Base-by-base conservation (phyloP, 495 filamentous ascomycete species). In the Chaetomidium leptoderma region DNA sequence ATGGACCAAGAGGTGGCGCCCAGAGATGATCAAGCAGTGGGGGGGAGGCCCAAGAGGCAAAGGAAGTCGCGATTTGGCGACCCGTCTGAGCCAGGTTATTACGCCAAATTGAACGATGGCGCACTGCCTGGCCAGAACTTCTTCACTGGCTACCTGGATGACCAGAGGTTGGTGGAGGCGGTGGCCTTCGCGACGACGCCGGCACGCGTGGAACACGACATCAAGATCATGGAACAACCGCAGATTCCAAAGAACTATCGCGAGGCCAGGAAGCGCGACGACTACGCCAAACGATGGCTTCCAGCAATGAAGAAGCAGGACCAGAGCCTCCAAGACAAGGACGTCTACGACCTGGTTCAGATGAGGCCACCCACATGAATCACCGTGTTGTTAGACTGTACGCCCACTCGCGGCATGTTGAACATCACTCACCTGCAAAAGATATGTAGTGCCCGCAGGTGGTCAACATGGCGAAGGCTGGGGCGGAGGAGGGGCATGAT, bases 161-260 rank as follows among this genome's bases (percentile, higher is more conserved):
- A 39, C 6, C 36, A 1, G 7, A 6, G 14, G 2, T 16, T n/a
- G 7, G 14, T 6, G 2, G 14, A n/a, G 7, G 4, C n/a, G 4
- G 16, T 39, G 13, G 16, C 16, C 14, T 4, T 39, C 0, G 36
- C 17, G 14, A n/a, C n/a, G 4, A 2, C n/a, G 21, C 39, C 17
- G 11, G 5, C 17, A 43, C 23, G 17, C 6, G n/a, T 23, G 2
- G 30, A 49, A 21, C 46, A 49, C 7, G 29, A 49, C 2, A 49
- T 49, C 30, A 1, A n/a, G n/a, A 21, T 4, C 2, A 17, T n/a
- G 16, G 1, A 33, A 84, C 59, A 75, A 75, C 16, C 10, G 2
- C 8, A 2, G 6, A 33, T 54, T 24, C 55, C 44, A 1, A 40
- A 58, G 46, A 58, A 58, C 59, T 84, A 75, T n/a, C 48, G 40